Base-by-base conservation (phyloP, 2,329 filamentous ascomycete species). In the Setomelanomma holmii region DNA sequence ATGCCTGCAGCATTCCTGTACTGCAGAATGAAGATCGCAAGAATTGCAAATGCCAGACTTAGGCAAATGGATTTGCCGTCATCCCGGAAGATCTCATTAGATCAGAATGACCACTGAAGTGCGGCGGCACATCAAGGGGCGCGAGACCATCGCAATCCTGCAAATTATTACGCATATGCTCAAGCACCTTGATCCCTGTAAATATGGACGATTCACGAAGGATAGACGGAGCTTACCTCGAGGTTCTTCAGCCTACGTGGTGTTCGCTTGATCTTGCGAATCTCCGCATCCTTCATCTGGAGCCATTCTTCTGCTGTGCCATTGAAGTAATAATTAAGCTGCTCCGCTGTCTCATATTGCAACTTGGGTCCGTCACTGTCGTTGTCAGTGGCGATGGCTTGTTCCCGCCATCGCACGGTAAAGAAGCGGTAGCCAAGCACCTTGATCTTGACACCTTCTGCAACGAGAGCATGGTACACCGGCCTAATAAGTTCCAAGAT, bases 401-500 rank as follows among this genome's bases (percentile, higher is more conserved):
- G 6, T 4, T 46, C 22, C 19, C 44, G 30, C 45, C 45, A 49
- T 4, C 8, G 22, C 22, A 45, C 39, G 19, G 45, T 49, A 36
- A 57, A 57, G 36, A 54, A 54, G 17, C 48, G 43, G 23, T 51
- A 48, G 38, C 54, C 54, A 10, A 57, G 17, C 3, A 51, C 33
- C 4, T 44, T 54, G 17, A 51, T 41, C 4, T 42, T 23, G 20
- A 50, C 33, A 8, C 49, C 40, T n/a, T 43, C 40, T 5, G 39
- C 33, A 12, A 46, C 36, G 19, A 57, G 16, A 4, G 3, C 38
- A 7, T 19, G 14, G 17, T 36, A 54, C 4, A 49, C 16, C 0
- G 54, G 51, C 36, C 27, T 48, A 40, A 54, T 51, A 12, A 24
- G 11, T 20, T 51, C 51, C 36, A 57, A 44, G 17, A 45, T 33